Evolutionary conservation across 2,329 filamentous ascomycete genomes (phyloP).

Genomic region (Hymenoscyphus occultus): DNA sequence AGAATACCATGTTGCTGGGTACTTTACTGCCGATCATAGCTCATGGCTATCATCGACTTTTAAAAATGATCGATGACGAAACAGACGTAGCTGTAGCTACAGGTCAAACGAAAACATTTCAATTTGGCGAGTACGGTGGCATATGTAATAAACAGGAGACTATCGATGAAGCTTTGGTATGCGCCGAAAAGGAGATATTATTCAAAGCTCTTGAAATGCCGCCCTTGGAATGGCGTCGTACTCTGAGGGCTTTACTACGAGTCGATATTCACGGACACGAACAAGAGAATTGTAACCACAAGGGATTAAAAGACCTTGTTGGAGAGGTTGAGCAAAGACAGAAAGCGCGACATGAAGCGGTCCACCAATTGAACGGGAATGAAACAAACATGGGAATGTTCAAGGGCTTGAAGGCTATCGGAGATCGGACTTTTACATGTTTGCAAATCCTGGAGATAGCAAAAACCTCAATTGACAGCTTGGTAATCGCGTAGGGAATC

Average conservation of each 20-base stretch:
- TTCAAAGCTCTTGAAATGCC: conserved; percentile 47
- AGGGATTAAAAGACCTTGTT: conserved; percentile 55
- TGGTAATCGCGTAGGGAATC: conserved; percentile 46
- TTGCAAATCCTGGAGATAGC: conserved; percentile 53
- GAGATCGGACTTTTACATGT: conserved; percentile 45
- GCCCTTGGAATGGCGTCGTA: conserved; percentile 52
- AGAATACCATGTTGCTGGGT: conserved; percentile 58
- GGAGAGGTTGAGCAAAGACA: conserved; percentile 51
- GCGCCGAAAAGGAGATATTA: conserved; percentile 25
- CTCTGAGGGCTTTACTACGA: conserved; percentile 52
- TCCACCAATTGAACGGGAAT: conserved; percentile 45
- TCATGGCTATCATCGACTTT: conserved; percentile 54
- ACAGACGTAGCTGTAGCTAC: conserved; percentile 44
- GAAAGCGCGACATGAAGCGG: conserved; percentile 45
- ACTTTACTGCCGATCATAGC: conserved; percentile 56
- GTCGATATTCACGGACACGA: conserved; percentile 56
- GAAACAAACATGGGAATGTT: conserved; percentile 33
- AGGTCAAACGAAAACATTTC: conserved; percentile 36
- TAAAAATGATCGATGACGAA: conserved; percentile 54
- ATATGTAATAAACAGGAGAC: conserved; percentile 22
- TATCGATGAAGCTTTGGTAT: conserved; percentile 17
- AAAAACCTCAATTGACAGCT: conserved; percentile 49
- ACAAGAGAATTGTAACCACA: conserved; percentile 36
- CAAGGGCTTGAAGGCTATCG: conserved; percentile 33
- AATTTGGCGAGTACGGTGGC: conserved; percentile 33